Percentiles rank a stretch among this genome's conserved stretches.
Conservation (phyloP, 2,329 filamentous ascomycete species). For the Phoma herbarum region DNA sequence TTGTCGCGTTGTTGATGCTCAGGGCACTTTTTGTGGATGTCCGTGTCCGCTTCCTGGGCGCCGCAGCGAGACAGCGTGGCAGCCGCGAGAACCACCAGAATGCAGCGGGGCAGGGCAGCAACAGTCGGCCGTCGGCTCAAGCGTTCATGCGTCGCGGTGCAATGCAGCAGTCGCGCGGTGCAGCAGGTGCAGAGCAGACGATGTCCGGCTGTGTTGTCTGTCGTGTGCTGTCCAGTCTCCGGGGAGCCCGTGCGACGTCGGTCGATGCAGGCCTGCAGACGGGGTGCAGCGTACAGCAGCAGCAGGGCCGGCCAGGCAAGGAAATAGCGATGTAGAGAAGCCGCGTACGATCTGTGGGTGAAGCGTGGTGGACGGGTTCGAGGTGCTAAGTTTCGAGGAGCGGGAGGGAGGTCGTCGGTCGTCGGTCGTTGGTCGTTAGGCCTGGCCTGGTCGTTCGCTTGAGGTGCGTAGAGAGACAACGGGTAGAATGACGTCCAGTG, state of each 20-base stretch:
- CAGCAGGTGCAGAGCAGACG: slow-evolving; percentile 21
- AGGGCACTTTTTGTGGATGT: slow-evolving; percentile 37
- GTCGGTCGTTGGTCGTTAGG: slow-evolving; percentile 29
- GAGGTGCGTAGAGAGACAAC: slow-evolving; percentile 7
- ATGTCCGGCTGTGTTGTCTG: slow-evolving; percentile 28
- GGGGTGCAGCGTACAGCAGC: slow-evolving; percentile 23
- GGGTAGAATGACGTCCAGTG: slow-evolving; percentile 15
- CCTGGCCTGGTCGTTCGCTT: slow-evolving; percentile 29
- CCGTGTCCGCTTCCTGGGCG: slow-evolving; percentile 42
- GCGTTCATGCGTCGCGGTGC: slow-evolving; percentile 40
- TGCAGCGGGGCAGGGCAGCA: slow-evolving; percentile 28
- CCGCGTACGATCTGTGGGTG: slow-evolving; percentile 31
- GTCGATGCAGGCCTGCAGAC: slow-evolving; percentile 23
- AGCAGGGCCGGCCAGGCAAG: slow-evolving; percentile 27
- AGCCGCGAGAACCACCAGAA: slow-evolving; percentile 30
- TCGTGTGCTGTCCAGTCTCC: slow-evolving; percentile 47
- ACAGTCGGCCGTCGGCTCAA: slow-evolving; percentile 25
- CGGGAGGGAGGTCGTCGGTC: slow-evolving; percentile 30
- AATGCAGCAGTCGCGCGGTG: slow-evolving; percentile 22
- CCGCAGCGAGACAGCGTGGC: slow-evolving; percentile 40
- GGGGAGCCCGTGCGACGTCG: slow-evolving; percentile 45
- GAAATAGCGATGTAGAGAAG: slow-evolving; percentile 22
- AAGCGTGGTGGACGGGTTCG: slow-evolving; percentile 30
- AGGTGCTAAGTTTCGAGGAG: slow-evolving; percentile 36
- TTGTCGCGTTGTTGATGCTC: slow-evolving; percentile 27